Percentiles rank a stretch among this genome's conserved stretches.
Conservation (phyloP, 306 rosid species). For the Hylodesmum podocarpum region DNA sequence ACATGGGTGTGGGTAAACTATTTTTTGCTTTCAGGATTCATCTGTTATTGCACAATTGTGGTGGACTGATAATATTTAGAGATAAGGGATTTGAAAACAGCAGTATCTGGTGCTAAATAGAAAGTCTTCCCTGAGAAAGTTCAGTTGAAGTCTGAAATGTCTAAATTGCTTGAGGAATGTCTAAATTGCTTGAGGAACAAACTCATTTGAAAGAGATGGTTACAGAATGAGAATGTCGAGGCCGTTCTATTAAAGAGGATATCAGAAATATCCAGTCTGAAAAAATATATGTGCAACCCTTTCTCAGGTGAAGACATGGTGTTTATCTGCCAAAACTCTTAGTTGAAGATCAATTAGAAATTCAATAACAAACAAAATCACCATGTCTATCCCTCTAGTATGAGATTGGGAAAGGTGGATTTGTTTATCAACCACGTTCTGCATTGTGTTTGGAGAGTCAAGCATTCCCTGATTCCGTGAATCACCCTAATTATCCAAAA, state of each 20-base stretch:
- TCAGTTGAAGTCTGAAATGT: constrained; percentile 74
- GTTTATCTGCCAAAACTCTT: too few species aligned
- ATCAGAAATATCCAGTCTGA: constrained; percentile 70
- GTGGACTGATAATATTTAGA: too few species aligned
- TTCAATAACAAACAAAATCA: too few species aligned
- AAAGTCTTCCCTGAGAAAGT: constrained; percentile 95
- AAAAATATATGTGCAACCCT: too few species aligned
- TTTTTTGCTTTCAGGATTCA: too few species aligned
- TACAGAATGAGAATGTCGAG: constrained; percentile 66
- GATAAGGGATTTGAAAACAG: constrained; percentile 79
- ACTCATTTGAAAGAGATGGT: constrained; percentile 49
- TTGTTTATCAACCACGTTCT: constrained; percentile 54
- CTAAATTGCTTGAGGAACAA: too few species aligned
- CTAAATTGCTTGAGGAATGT: constrained; percentile 49
- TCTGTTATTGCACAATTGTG: too few species aligned
- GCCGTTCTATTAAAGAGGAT: constrained; percentile 80
- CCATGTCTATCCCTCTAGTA: too few species aligned
- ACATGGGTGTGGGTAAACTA: too few species aligned
- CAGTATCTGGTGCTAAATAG: constrained; percentile 89
- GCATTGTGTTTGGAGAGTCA: constrained; percentile 87
- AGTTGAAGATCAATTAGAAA: too few species aligned
- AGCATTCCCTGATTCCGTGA: constrained; percentile 81
- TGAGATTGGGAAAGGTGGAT: constrained; percentile 71
- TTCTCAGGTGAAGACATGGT: too few species aligned
- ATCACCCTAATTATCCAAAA: constrained; percentile 58